Evolutionary conservation across 768 basidiomycete species (phyloP), one percentile per base, ranked within the genome.

Genomic region (Boletus pseudo-olivaceus): DNA sequence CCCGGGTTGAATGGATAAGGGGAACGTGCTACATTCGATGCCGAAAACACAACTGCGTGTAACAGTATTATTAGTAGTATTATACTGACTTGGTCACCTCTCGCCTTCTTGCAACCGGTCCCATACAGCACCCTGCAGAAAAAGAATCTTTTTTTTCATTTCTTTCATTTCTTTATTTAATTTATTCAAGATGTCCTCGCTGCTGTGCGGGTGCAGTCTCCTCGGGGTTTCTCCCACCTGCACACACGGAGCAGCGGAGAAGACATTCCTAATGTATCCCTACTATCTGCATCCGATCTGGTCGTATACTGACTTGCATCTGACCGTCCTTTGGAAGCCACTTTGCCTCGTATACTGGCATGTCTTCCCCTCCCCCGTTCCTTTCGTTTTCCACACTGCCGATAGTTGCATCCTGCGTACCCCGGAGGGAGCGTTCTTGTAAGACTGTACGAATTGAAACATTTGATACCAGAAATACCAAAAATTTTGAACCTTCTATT

Each of bases 21-120:
- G 59, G 35, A 40, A 52, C 48, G 51, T 57, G 62, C 59, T 53
- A 56, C 47, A 50, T 44, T 56, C 57, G 53, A 55, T 58, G 60
- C 56, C 49, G 55, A 58, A 62, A 57, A 58, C 58, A 54, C 46
- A 55, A 30, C 54, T 39, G 65, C 64, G 67, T 70, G 68, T 69
- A 68, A 57, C 66, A 65, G 53, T 70, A 67, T 60, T 69, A 63
- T 62, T 68, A 67, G 63, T 65, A 69, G 67, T 67, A 67, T 66
- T 51, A 59, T 69, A 67, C 67, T 59, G 67, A 71, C 65, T 63
- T 62, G 70, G 66, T 69, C 50, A 49, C 54, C 58, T 58, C 49
- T 50, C 55, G 50, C 48, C 68, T 70, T 72, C 61, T 72, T 72
- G 67, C 61, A 54, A 52, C 57, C 62, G 47, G n/a, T 8, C 17